These are phyloP conservation scores for Fraxinus anomala DNA, from an alignment of 257 asterid genomes.

Conservation along the genomic window DNA sequence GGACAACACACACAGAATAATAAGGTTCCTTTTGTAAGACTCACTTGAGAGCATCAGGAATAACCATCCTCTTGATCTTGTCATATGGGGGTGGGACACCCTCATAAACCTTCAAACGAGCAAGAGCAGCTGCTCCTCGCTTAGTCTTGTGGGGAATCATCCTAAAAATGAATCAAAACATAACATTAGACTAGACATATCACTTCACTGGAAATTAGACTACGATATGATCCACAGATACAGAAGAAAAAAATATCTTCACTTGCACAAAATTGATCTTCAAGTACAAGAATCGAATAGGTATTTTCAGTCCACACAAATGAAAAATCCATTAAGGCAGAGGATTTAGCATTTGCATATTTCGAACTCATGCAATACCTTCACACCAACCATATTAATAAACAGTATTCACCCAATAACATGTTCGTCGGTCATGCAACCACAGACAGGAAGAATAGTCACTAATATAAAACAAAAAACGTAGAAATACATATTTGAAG, in stretches of 20 bases:
- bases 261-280: background rate
- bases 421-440: no score
- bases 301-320: background rate
- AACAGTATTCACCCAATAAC: no score
- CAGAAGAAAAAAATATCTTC: background rate
- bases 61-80: constrained; percentile 71
- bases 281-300: background rate
- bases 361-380: background rate
- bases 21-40: constrained; percentile 13
- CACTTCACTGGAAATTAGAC: background rate
- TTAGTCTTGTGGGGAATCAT: constrained; percentile 86
- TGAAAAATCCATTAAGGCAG: background rate
- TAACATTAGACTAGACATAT: background rate
- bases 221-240: background rate
- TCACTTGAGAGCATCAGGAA: constrained; percentile 85
- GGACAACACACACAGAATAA: background rate
- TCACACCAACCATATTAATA: no score
- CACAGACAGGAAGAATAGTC: background rate
- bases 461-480: background rate
- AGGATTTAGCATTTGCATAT: no score
- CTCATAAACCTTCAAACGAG: constrained; percentile 67
- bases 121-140: constrained; percentile 75
- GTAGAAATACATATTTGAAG: no score
- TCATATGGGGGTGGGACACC: constrained; percentile 78
- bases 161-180: constrained; percentile 26